Base-by-base conservation (phyloP, 2,329 filamentous ascomycete species). In the Exophiala sp. region DNA sequence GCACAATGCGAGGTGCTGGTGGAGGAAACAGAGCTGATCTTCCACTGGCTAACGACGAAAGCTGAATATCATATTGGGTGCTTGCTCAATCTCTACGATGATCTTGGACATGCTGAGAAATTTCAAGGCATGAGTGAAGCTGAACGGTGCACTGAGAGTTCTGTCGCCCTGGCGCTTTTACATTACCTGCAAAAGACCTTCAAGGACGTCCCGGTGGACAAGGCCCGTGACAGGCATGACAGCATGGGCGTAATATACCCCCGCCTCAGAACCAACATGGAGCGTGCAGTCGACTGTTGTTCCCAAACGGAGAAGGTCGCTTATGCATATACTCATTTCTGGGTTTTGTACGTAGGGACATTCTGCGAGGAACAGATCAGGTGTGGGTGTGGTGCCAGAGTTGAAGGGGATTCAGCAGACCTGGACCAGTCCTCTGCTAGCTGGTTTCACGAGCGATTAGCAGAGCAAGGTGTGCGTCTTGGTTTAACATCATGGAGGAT, bases 11-110 rank as follows among this genome's bases (percentile, higher is more conserved):
- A 18, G 16, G 16, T 18, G 16, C 16, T 18, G 16, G 16, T 18
- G 16, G 16, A 18, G 2, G 16, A 18, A 18, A 18, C 16, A 18
- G 16, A 18, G 16, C 14, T 47, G 24, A 35, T 47, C 33, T 47
- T 47, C 44, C 44, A 47, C 11, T 47, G 44, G 44, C 6, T 34
- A 20, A 36, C 12, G 8, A 47, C 44, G 5, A 47, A 47, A 32
- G 24, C 44, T 11, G 44, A 47, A 14, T 47, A 47, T 47, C 44
- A 47, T 12, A 47, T 47, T 20, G n/a, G 44, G 5, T 34, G 29
- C 5, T 18, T 47, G 44, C 14, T 47, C 16, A 33, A 47, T 36
- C 21, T 47, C 18, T 47, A 47, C 36, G 34, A 34, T 33, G 43
- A 46, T 18, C 43, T 46, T 32, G 14, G 11, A 12, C 21, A 46